Conservation (phyloP, 345 rosid genomes). For the Luvunga scandens region DNA sequence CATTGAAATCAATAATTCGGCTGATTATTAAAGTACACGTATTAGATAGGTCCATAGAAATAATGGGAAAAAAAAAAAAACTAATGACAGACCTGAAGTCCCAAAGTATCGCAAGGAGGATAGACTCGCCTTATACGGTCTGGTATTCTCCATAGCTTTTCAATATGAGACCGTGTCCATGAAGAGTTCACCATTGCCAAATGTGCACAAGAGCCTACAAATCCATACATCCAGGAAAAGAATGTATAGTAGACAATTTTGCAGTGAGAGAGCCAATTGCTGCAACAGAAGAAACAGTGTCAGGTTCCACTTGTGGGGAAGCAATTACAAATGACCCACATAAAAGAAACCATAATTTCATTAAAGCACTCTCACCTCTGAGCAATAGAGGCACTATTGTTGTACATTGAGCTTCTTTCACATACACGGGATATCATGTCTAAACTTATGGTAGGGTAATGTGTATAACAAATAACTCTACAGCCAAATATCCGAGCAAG, state of each 20-base stretch:
- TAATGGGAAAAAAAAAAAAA: slow-evolving; percentile 1
- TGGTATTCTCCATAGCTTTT: slow-evolving; percentile 78
- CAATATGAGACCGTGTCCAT: slow-evolving; percentile 86
- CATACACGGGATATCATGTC: slow-evolving; percentile 94
- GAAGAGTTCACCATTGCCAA: slow-evolving; percentile 96
- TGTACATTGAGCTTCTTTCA: slow-evolving; percentile 69
- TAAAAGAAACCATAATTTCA: not conserved
- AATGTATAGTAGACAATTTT: slow-evolving; percentile 68
- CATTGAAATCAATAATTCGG: not conserved
- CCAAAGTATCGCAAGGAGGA: slow-evolving; percentile 95
- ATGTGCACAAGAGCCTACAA: slow-evolving; percentile 81
- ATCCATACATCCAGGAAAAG: slow-evolving; percentile 85
- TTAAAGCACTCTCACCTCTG: slow-evolving; percentile 47
- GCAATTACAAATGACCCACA: not conserved
- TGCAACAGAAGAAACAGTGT: slow-evolving; percentile 29
- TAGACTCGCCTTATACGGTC: slow-evolving; percentile 67
- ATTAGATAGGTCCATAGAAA: not conserved
- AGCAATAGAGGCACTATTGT: slow-evolving; percentile 66
- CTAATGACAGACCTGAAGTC: slow-evolving; percentile 78
- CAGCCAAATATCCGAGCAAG: slow-evolving; percentile 92
- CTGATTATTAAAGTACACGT: not conserved
- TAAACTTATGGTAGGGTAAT: slow-evolving; percentile 89
- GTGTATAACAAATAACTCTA: slow-evolving; percentile 88
- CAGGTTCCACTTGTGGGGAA: not conserved
- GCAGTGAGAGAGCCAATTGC: slow-evolving; percentile 74